Percentiles rank a stretch among this genome's conserved stretches.
These are phyloP conservation scores for Protoeuglena noctilucae DNA, from an alignment of 139 green algal genomes.

Conservation along the genomic window DNA sequence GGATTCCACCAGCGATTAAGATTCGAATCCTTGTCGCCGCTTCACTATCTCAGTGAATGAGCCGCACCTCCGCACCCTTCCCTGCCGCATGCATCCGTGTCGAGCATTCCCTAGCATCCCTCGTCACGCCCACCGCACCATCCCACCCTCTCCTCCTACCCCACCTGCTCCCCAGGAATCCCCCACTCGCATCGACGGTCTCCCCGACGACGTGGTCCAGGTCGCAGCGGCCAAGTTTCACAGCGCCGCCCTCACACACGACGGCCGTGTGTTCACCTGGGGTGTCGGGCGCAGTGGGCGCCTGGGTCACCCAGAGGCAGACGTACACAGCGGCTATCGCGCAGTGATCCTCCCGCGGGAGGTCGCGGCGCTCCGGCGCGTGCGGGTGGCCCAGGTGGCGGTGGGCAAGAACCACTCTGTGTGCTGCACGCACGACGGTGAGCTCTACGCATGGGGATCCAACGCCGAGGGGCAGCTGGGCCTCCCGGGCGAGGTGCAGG, in stretches of 20 bases:
- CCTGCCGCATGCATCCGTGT: too few species aligned
- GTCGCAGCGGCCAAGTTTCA: slow-evolving; percentile 78
- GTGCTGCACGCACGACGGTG: too few species aligned
- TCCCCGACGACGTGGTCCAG: slow-evolving; percentile 24
- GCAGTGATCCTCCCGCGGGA: slow-evolving; percentile 45
- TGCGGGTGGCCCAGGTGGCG: slow-evolving; percentile 29
- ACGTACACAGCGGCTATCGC: slow-evolving; percentile 57
- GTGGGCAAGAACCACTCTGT: slow-evolving; percentile 87
- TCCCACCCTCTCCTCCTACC: neutral
- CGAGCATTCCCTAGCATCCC: neutral
- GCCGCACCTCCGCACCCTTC: too few species aligned
- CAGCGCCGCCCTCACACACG: slow-evolving; percentile 39
- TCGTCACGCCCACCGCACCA: neutral
- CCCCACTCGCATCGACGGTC: slow-evolving; percentile 37
- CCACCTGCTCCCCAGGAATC: too few species aligned
- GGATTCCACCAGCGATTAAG: too few species aligned
- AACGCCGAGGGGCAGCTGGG: too few species aligned
- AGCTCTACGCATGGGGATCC: too few species aligned
- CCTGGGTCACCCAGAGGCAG: slow-evolving; percentile 63
- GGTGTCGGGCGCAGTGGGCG: slow-evolving; percentile 69
- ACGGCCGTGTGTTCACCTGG: slow-evolving; percentile 66
- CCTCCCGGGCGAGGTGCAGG: too few species aligned
- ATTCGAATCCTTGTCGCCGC: too few species aligned
- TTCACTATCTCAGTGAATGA: too few species aligned
- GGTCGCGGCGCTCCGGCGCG: slow-evolving; percentile 31